phyloP scores from a whole-genome alignment of 768 basidiomycete genomes.

The Leccinum olivaceopallidum region DNA sequence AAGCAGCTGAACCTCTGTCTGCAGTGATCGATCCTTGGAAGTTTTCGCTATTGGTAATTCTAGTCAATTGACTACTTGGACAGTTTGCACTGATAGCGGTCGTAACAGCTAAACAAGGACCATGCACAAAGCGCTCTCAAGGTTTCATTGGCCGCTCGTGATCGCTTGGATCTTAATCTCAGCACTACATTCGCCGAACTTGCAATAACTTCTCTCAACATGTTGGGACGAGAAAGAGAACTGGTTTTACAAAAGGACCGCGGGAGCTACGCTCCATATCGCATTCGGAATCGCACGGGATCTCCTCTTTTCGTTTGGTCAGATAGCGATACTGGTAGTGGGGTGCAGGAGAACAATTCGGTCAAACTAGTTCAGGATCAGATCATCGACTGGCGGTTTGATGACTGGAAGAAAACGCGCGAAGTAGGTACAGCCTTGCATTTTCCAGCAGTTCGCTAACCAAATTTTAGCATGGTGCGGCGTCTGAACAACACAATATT shows the following conservation, averaged over 20 bases:
- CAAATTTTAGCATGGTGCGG: slow-evolving; percentile 40
- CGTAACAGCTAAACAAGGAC: slow-evolving; percentile 56
- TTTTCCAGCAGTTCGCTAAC: slow-evolving; percentile 1
- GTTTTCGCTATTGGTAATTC: slow-evolving; percentile 66
- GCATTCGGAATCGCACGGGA: slow-evolving; percentile 89
- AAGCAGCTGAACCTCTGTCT: slow-evolving; percentile 11
- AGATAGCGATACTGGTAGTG: slow-evolving; percentile 60
- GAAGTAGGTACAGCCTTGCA: slow-evolving; percentile 55
- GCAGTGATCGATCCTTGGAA: slow-evolving; percentile 96
- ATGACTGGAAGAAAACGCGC: slow-evolving; percentile 92
- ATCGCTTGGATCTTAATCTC: slow-evolving; percentile 88
- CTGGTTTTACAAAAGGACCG: slow-evolving; percentile 72
- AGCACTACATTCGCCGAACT: slow-evolving; percentile 90
- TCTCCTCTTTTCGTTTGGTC: slow-evolving; percentile 85
- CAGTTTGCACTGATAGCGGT: slow-evolving; percentile 12
- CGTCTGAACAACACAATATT: slow-evolving; percentile 78
- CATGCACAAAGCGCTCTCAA: slow-evolving; percentile 50
- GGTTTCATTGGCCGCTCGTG: slow-evolving; percentile 67
- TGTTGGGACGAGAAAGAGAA: slow-evolving; percentile 76
- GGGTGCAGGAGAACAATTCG: slow-evolving; percentile 47
- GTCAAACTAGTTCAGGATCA: slow-evolving; percentile 72
- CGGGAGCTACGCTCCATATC: slow-evolving; percentile 92
- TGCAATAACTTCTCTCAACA: slow-evolving; percentile 66
- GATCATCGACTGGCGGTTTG: slow-evolving; percentile 92
- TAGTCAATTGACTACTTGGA: background rate